Evolutionary conservation across 2,329 filamentous ascomycete species (phyloP).

Genomic region (Bisporella sp.): DNA sequence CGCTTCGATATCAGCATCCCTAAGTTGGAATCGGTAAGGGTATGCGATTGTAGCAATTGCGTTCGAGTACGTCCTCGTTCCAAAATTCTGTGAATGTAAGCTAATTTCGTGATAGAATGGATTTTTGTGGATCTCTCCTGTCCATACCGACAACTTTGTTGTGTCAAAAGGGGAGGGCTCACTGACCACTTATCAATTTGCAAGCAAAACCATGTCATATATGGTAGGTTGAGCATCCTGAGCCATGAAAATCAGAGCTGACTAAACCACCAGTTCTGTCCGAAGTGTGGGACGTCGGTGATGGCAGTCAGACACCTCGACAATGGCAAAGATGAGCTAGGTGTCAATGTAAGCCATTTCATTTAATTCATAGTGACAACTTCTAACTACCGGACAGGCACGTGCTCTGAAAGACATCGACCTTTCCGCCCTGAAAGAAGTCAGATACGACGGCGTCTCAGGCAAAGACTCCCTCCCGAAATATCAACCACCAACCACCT

Average conservation of each 20-base stretch:
- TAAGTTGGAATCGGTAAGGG: constrained; percentile 11
- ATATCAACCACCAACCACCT: neutral
- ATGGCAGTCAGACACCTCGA: neutral
- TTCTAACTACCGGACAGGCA: neutral
- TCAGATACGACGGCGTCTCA: neutral
- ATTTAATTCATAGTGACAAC: neutral
- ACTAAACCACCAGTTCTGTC: neutral
- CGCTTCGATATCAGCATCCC: constrained; percentile 16
- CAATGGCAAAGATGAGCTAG: neutral
- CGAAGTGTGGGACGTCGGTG: neutral
- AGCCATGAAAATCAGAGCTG: neutral
- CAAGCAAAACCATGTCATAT: neutral
- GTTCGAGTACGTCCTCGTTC: neutral
- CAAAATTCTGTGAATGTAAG: neutral
- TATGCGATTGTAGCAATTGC: constrained; percentile 23
- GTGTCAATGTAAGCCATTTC: neutral
- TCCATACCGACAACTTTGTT: neutral
- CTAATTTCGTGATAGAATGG: neutral
- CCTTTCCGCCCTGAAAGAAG: neutral
- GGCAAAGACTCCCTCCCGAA: neutral
- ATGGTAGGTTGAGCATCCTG: neutral
- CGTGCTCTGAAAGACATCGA: neutral
- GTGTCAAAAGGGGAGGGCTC: neutral
- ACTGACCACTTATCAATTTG: neutral
- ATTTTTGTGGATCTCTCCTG: neutral